These are phyloP conservation scores for Talaromyces sp. DNA, from an alignment of 2,329 filamentous ascomycete genomes.

Conservation along the genomic window DNA sequence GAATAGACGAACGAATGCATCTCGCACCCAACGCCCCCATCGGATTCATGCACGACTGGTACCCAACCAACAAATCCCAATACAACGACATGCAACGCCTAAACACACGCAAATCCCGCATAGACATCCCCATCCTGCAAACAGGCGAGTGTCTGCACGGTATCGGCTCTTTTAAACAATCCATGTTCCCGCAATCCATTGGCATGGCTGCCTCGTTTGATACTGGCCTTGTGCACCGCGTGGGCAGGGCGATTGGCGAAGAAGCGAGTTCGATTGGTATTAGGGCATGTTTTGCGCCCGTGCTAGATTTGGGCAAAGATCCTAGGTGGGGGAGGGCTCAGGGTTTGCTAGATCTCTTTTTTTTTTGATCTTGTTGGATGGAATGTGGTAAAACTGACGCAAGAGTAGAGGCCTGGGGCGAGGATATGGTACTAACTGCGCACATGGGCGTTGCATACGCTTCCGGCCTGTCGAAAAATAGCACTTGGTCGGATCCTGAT, in stretches of 20 bases:
- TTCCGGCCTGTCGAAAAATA: slow-evolving; percentile 42
- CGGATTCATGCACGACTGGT: slow-evolving; percentile 43
- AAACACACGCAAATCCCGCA: slow-evolving; percentile 32
- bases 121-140: slow-evolving; percentile 41
- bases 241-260: slow-evolving; percentile 40
- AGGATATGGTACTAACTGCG: slow-evolving; percentile 43
- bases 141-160: slow-evolving; percentile 44
- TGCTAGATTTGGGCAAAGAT: slow-evolving; percentile 43
- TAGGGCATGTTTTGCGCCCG: slow-evolving; percentile 42
- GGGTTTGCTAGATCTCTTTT: too few relatives aligned
- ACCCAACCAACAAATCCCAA: slow-evolving; percentile 39
- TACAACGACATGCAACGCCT: slow-evolving; percentile 40
- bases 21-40: slow-evolving; percentile 36
- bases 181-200: slow-evolving; percentile 42
- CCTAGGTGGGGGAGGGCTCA: slow-evolving; percentile 43
- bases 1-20: slow-evolving; percentile 29
- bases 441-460: slow-evolving; percentile 44
- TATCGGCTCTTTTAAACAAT: slow-evolving; percentile 44
- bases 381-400: background rate
- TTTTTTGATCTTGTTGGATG: too few relatives aligned
- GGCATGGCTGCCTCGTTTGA: slow-evolving; percentile 42
- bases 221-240: slow-evolving; percentile 37
- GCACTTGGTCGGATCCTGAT: slow-evolving; percentile 39
- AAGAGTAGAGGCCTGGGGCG: slow-evolving; percentile 41
- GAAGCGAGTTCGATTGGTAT: slow-evolving; percentile 44